Percentiles rank a stretch among this genome's conserved stretches.
Evolutionary conservation across 768 basidiomycete genomes (phyloP).

Genomic region (Xerocomus brunneocitrinus): DNA sequence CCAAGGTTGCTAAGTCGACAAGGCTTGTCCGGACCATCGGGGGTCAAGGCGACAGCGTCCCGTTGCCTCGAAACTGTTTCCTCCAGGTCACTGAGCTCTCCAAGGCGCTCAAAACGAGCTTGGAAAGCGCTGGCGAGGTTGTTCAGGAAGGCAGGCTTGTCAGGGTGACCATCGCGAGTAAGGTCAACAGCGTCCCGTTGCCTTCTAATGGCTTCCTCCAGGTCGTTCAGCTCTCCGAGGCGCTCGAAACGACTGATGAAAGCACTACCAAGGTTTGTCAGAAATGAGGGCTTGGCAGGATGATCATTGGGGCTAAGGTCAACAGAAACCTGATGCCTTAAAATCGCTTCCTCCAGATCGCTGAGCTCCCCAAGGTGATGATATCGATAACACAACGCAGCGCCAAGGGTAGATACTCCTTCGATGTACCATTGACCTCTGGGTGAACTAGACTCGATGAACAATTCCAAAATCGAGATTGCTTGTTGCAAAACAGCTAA

Average conservation of each 20-base stretch:
- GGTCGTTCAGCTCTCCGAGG: neutral
- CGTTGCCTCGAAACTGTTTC: neutral
- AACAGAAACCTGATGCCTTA: neutral
- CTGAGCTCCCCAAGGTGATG: neutral
- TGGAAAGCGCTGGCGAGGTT: neutral
- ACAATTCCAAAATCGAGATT: neutral
- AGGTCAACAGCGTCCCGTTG: neutral
- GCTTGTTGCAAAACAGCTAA: neutral
- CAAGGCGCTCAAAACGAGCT: neutral
- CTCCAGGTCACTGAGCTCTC: neutral
- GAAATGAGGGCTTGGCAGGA: neutral
- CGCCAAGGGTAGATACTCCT: neutral
- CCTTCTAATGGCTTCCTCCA: neutral
- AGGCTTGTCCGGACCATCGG: neutral
- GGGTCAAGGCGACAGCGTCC: neutral
- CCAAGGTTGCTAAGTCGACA: neutral
- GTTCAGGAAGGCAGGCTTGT: neutral
- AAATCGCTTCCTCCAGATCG: neutral
- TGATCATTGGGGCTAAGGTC: neutral
- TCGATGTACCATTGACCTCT: neutral
- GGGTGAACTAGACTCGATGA: neutral
- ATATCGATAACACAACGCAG: neutral
- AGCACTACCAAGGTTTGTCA: neutral
- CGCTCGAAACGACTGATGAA: neutral
- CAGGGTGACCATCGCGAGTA: neutral